Percentiles rank a stretch among this genome's conserved stretches.
These are phyloP conservation scores for Spongiforma sp. DNA, from an alignment of 1,284 basidiomycete genomes.

Conservation along the genomic window DNA sequence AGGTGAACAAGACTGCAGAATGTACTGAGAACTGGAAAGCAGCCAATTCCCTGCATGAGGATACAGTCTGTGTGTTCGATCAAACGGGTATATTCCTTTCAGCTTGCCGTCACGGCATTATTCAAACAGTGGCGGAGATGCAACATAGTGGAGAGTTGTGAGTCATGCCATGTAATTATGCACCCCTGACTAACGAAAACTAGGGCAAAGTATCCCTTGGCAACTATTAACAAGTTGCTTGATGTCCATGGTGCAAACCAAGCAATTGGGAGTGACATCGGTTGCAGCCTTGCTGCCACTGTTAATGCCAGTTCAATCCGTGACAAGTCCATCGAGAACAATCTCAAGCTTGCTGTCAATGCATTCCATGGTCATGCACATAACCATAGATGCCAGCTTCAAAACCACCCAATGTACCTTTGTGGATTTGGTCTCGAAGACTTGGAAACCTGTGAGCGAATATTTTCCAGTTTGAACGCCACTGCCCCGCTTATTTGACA, in stretches of 20 bases:
- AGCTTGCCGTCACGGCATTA: no score
- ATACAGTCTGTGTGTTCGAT: no score
- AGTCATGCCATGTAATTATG: no score
- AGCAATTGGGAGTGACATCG: background rate
- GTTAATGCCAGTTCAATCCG: background rate
- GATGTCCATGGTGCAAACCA: background rate
- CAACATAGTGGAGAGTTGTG: no score
- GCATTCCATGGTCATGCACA: background rate
- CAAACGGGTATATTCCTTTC: no score
- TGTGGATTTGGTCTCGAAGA: background rate
- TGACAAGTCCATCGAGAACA: background rate
- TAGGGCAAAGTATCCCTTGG: no score
- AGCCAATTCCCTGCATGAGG: no score
- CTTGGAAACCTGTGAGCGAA: background rate
- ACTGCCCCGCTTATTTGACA: background rate
- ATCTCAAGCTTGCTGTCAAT: background rate
- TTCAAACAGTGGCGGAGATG: no score
- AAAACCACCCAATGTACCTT: background rate
- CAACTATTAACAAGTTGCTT: no score
- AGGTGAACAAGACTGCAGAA: background rate
- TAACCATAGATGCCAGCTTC: background rate
- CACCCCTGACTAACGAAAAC: no score
- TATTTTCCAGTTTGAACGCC: background rate
- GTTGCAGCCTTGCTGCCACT: background rate
- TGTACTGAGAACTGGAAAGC: background rate